Evolutionary conservation across 2,329 filamentous ascomycete genomes (phyloP).

Genomic region (Talaromyces amestolkiae): DNA sequence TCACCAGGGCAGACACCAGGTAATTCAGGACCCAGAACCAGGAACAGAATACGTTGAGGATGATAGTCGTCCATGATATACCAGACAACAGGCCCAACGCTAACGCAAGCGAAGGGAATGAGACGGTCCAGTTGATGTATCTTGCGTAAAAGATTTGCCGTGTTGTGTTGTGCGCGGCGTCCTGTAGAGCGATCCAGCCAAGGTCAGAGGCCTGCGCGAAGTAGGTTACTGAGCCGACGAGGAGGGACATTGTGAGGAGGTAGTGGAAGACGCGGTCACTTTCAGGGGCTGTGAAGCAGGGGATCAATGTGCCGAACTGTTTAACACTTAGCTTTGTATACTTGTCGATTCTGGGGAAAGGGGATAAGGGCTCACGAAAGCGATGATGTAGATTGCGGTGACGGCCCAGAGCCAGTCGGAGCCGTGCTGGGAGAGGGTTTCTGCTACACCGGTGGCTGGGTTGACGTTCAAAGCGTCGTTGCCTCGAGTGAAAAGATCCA

Average conservation of each 20-base stretch:
- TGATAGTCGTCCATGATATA: constrained; percentile 56
- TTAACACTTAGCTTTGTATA: not conserved
- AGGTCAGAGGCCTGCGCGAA: constrained; percentile 55
- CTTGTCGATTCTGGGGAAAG: too few relatives aligned
- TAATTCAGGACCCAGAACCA: constrained; percentile 55
- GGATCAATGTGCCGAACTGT: constrained; percentile 43
- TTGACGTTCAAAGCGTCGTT: constrained; percentile 53
- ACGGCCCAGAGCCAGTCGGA: constrained; percentile 58
- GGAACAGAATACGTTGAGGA: constrained; percentile 50
- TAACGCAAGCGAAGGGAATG: constrained; percentile 48
- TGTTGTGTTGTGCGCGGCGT: constrained; percentile 32
- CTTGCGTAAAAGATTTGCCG: constrained; percentile 58
- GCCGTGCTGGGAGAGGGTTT: constrained; percentile 46
- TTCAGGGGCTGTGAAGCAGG: constrained; percentile 45
- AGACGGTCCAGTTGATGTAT: constrained; percentile 56
- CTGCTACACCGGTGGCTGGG: constrained; percentile 41
- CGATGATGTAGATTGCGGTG: constrained; percentile 49
- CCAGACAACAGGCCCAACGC: constrained; percentile 53
- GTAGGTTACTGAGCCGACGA: constrained; percentile 53
- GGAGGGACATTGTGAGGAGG: constrained; percentile 50
- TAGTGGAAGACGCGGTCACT: constrained; percentile 59
- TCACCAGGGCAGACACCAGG: constrained; percentile 50
- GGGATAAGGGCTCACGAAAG: constrained; percentile 41
- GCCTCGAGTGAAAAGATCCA: constrained; percentile 23
- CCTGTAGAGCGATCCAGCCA: constrained; percentile 44